Conservation (phyloP, 129 eudicot species). For the Artemisia argyi region DNA sequence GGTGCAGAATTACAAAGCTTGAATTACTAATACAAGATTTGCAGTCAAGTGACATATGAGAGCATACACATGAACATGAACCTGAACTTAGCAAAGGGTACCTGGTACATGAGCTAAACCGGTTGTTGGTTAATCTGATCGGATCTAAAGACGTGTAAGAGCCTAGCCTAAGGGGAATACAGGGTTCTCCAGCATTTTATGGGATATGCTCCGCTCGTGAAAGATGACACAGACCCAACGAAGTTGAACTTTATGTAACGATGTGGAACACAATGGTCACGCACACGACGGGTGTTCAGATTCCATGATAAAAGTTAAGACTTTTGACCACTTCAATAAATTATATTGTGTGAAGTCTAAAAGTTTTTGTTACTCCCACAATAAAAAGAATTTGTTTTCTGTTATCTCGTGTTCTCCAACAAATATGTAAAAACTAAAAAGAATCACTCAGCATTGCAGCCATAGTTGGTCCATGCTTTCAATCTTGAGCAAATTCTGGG, state of each 20-base stretch:
- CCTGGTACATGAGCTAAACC: background rate
- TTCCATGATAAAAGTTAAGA: too few relatives aligned
- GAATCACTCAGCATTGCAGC: too few relatives aligned
- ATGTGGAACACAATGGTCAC: background rate
- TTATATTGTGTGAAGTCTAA: too few relatives aligned
- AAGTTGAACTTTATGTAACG: background rate
- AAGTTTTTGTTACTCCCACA: too few relatives aligned
- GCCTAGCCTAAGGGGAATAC: background rate
- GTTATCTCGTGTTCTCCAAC: too few relatives aligned
- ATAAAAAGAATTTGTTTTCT: too few relatives aligned
- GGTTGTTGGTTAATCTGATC: background rate
- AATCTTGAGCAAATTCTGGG: too few relatives aligned
- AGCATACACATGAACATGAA: background rate
- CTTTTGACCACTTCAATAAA: too few relatives aligned
- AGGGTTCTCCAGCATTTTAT: background rate
- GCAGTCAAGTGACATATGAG: background rate
- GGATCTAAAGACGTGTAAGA: background rate
- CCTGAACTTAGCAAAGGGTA: background rate
- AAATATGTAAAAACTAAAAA: too few relatives aligned
- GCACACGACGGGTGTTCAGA: too few relatives aligned
- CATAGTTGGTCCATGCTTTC: too few relatives aligned
- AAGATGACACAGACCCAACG: background rate
- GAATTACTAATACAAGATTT: background rate
- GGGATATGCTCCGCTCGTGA: background rate
- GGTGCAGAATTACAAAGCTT: background rate